A percentile compares a stretch with the other conserved stretches of the same genome.
phyloP scores from a whole-genome alignment of 495 filamentous ascomycete species.

The Antarctomyces pellizariae region DNA sequence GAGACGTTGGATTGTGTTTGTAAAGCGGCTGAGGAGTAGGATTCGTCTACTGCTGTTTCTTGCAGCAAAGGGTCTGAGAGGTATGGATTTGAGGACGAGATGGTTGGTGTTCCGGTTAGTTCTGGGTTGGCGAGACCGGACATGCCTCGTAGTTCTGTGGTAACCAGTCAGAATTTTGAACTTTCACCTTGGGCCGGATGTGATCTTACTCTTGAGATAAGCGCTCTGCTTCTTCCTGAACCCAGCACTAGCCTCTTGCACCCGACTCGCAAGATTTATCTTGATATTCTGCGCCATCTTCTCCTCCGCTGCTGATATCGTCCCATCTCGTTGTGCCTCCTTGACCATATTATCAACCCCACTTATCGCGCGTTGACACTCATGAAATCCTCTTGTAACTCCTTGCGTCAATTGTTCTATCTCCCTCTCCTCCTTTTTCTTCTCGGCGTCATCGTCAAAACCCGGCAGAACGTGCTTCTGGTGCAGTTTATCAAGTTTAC shows the following conservation, averaged over 20 bases:
- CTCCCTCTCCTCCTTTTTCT: slow-evolving; percentile 57
- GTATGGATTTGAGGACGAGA: too few species aligned
- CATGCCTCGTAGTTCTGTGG: slow-evolving; percentile 63
- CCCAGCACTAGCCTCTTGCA: slow-evolving; percentile 77
- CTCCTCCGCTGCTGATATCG: slow-evolving; percentile 60
- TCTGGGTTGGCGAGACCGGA: slow-evolving; percentile 23
- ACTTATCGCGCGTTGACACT: slow-evolving; percentile 71
- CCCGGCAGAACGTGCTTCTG: slow-evolving; percentile 93
- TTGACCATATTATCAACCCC: slow-evolving; percentile 65
- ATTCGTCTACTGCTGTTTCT: slow-evolving; percentile 78
- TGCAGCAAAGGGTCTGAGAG: slow-evolving; percentile 55
- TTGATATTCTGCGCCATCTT: slow-evolving; percentile 93
- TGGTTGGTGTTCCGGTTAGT: too few species aligned
- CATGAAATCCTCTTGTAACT: slow-evolving; percentile 72
- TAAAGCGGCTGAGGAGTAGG: slow-evolving; percentile 73
- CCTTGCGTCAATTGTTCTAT: slow-evolving; percentile 81
- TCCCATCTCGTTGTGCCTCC: slow-evolving; percentile 40
- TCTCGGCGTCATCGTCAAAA: slow-evolving; percentile 83
- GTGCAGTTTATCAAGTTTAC: slow-evolving; percentile 72
- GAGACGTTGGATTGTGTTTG: slow-evolving; percentile 40
- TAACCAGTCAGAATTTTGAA: slow-evolving; percentile 6
- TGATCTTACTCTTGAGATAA: slow-evolving; percentile 64
- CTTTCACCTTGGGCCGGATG: too few species aligned
- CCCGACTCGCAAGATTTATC: slow-evolving; percentile 62
- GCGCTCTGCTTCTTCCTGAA: slow-evolving; percentile 94